Evolutionary conservation across 2,329 filamentous ascomycete species (phyloP), one percentile per base, ranked within the genome.

Genomic region (Aphanoascus verrucosus): DNA sequence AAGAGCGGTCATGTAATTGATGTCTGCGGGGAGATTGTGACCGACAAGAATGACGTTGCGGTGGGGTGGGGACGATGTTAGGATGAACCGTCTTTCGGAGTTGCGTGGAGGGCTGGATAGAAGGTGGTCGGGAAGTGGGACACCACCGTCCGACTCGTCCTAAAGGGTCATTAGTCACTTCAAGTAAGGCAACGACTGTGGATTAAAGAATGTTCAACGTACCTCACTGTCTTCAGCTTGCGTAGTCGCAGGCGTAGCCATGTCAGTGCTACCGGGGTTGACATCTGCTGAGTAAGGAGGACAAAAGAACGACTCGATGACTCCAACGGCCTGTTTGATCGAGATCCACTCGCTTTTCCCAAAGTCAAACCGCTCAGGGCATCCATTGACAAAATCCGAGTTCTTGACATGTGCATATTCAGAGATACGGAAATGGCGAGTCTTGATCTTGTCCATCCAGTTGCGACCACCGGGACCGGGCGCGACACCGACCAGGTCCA

Each of bases 11-110:
- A 95, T 76, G 64, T 85, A 88, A 0, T 72, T 69, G 56, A 95
- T 72, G 62, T 97, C 93, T 9, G 75, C 67, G 1, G 68, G 62
- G 8, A 85, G 68, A 55, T 86, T 84, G 63, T 96, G 90, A 15
- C 88, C 93, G 1, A 96, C 81, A 12, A 97, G 73, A 20, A 94
- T 73, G 43, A 95, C 70, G 41, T 81, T 82, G 23, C 83, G 79
- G 43, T 56, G 40, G 35, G 41, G 57, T 58, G 43, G 58, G 31
- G 12, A 57, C 31, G 20, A 54, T 38, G 46, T 32, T 3, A 52
- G 11, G 19, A 20, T 32, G 20, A 46, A 52, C 1, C 50, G 50
- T 34, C 56, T 46, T n/a, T 45, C 49, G 1, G 46, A 45, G 28
- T 53, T 52, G 11, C 47, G 38, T 17, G 15, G 47, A 19, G 19